A percentile compares a stretch with the other conserved stretches of the same genome.
Evolutionary conservation across 176 grass and related monocot species (phyloP).

Genomic region (Aegilops sharonensis): DNA sequence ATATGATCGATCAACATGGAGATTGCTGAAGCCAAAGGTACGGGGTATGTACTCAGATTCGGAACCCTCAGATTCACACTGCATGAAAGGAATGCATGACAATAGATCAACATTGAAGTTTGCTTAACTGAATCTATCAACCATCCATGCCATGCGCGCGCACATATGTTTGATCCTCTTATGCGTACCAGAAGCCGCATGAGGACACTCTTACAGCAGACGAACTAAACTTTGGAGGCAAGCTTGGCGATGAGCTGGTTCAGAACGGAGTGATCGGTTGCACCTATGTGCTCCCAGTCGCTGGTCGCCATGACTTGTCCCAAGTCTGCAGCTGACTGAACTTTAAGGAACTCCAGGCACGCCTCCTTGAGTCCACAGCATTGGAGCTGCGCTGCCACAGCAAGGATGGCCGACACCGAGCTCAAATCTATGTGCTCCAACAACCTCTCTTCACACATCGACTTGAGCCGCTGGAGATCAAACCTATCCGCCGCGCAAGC

Average conservation of each 20-base stretch:
- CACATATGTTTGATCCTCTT: too few species aligned
- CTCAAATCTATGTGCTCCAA: not conserved
- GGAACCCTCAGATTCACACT: too few species aligned
- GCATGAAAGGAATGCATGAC: too few species aligned
- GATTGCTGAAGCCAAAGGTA: too few species aligned
- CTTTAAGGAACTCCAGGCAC: not conserved
- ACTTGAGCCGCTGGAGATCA: not conserved
- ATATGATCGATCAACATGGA: too few species aligned
- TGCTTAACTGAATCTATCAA: too few species aligned
- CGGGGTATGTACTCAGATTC: too few species aligned
- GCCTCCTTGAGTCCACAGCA: conserved; percentile 15
- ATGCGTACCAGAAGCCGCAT: too few species aligned
- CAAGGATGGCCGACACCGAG: conserved; percentile 15
- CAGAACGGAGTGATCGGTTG: not conserved
- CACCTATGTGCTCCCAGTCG: not conserved
- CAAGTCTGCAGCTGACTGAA: not conserved
- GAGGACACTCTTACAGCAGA: too few species aligned
- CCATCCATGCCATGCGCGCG: too few species aligned
- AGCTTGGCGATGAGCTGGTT: not conserved
- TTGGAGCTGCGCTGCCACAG: conserved; percentile 12
- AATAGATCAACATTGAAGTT: too few species aligned
- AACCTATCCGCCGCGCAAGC: not conserved
- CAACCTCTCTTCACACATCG: not conserved
- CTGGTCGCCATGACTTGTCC: not conserved
- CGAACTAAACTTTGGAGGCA: not conserved